phyloP scores from a whole-genome alignment of 1,139 yeast species.

The Saccharomycopsis hybrid region DNA sequence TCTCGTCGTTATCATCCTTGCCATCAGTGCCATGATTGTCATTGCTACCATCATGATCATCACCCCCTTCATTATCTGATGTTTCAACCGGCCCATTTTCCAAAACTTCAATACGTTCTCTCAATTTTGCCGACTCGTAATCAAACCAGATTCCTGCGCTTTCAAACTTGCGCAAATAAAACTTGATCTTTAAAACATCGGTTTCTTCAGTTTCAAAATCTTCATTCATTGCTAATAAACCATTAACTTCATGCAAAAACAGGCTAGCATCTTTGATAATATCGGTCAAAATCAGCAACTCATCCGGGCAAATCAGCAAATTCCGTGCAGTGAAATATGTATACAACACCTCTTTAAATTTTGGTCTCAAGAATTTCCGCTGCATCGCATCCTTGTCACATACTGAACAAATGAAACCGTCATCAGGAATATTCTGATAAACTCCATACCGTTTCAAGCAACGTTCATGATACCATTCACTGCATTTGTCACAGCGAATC shows the following conservation, averaged over 20 bases:
- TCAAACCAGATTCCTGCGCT: slow-evolving; percentile 27
- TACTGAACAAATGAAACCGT: slow-evolving; percentile 57
- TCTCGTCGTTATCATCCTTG: no score
- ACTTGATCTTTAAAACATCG: slow-evolving; percentile 31
- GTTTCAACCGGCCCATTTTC: not conserved
- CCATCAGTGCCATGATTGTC: no score
- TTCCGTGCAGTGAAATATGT: slow-evolving; percentile 31
- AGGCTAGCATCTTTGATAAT: slow-evolving; percentile 21
- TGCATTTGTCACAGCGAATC: slow-evolving; percentile 75
- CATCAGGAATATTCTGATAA: slow-evolving; percentile 31
- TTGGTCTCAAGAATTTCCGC: slow-evolving; percentile 26
- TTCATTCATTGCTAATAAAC: no score
- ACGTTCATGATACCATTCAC: slow-evolving; percentile 73
- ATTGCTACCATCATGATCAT: slow-evolving; percentile 5
- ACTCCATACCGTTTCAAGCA: slow-evolving; percentile 46
- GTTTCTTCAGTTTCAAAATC: slow-evolving; percentile 18
- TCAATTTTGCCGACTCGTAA: slow-evolving; percentile 14
- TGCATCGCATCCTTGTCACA: slow-evolving; percentile 42
- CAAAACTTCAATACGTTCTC: slow-evolving; percentile 19
- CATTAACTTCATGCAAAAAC: slow-evolving; percentile 12
- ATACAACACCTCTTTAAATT: slow-evolving; percentile 31
- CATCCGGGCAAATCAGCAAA: slow-evolving; percentile 39
- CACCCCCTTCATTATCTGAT: slow-evolving; percentile 7
- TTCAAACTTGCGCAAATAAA: slow-evolving; percentile 40
- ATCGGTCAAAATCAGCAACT: slow-evolving; percentile 30